These are phyloP conservation scores for Apophysomyces trapeziformis DNA, from an alignment of 371 early-diverging fungal genomes.

Conservation along the genomic window DNA sequence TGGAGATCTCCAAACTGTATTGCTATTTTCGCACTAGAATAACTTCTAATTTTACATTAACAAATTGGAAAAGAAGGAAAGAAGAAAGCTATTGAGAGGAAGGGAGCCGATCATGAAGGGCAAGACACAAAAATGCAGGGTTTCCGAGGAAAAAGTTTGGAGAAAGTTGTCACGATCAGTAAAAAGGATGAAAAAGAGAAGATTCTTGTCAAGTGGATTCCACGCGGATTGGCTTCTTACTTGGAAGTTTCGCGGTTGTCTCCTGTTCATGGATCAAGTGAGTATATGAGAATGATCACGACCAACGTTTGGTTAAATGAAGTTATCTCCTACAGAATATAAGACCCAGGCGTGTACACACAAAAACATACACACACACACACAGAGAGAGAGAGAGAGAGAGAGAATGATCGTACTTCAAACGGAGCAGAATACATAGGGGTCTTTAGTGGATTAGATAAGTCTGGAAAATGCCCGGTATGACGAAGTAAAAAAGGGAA, in stretches of 20 bases:
- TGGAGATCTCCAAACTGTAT: too few species aligned
- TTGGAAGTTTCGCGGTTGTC: background rate
- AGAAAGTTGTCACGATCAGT: constrained; percentile 8
- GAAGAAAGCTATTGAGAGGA: background rate
- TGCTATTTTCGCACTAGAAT: too few species aligned
- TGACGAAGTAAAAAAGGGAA: background rate
- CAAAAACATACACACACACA: background rate
- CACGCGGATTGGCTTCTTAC: background rate
- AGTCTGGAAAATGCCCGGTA: background rate
- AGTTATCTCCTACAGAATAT: background rate
- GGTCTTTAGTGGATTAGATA: background rate
- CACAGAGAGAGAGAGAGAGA: background rate
- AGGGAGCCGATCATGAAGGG: background rate
- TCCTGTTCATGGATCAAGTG: background rate
- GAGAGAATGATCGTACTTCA: too few species aligned
- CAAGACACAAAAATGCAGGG: background rate
- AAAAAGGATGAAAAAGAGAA: background rate
- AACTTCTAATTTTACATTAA: too few species aligned
- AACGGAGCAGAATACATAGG: background rate
- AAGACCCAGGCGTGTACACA: background rate
- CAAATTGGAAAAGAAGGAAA: background rate
- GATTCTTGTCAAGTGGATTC: background rate
- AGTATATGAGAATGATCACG: background rate
- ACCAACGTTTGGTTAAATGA: constrained; percentile 4
- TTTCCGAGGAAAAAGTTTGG: constrained; percentile 4